phyloP scores from a whole-genome alignment of 306 rosid species.

The Comarum palustre region DNA sequence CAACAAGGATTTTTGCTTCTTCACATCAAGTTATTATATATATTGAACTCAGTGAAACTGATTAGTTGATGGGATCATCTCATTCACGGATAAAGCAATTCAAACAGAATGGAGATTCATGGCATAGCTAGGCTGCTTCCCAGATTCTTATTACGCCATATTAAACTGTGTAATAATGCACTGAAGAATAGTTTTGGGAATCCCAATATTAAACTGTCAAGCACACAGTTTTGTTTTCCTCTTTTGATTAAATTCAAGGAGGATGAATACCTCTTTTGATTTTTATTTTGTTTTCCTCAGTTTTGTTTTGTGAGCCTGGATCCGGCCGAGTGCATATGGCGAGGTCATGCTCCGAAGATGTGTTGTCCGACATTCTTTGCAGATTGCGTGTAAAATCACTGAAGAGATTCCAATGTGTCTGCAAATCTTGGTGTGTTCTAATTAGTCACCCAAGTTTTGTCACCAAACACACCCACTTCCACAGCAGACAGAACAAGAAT shows the following conservation, averaged over 20 bases:
- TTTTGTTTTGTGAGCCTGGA: background rate
- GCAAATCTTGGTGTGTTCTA: background rate
- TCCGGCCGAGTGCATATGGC: background rate
- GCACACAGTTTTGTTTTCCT: background rate
- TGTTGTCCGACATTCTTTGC: background rate
- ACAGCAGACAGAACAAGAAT: background rate
- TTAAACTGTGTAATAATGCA: too few species aligned
- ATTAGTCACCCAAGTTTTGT: background rate
- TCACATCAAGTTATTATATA: too few species aligned
- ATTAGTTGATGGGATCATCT: too few species aligned
- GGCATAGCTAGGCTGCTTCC: too few species aligned
- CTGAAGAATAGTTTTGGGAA: background rate
- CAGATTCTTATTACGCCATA: too few species aligned
- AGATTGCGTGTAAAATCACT: background rate
- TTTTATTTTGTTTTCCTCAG: background rate
- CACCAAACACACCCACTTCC: background rate
- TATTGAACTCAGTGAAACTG: too few species aligned
- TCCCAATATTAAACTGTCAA: background rate
- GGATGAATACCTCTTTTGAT: background rate
- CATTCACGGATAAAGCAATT: too few species aligned
- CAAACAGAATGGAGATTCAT: too few species aligned
- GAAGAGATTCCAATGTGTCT: background rate
- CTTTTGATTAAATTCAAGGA: background rate
- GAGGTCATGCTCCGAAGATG: background rate
- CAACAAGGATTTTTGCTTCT: too few species aligned